phyloP scores from a whole-genome alignment of 805 yeast genomes.

The Myxozyma lipomycoides region DNA sequence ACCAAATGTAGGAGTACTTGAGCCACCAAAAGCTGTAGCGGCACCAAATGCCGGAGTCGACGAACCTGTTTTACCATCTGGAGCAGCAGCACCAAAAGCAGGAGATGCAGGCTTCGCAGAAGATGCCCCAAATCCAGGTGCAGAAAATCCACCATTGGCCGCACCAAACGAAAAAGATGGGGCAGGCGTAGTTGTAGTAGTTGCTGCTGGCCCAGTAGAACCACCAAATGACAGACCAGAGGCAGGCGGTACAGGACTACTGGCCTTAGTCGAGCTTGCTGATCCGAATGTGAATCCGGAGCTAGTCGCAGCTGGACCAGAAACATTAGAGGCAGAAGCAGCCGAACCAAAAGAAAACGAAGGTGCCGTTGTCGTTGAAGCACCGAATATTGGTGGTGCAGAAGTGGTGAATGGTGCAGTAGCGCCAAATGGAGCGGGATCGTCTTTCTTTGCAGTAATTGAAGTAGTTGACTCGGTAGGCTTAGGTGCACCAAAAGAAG shows the following conservation, averaged over 20 bases:
- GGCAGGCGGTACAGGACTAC: not conserved
- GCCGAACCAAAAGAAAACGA: not conserved
- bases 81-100: not conserved
- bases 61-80: not conserved
- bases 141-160: not conserved
- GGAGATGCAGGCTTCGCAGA: slow-evolving; percentile 2
- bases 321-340: not conserved
- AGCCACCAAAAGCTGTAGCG: not conserved
- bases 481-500: not conserved
- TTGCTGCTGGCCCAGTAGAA: not conserved
- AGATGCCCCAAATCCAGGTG: not conserved
- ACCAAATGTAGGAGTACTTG: not conserved
- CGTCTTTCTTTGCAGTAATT: not conserved
- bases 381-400: not conserved
- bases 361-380: not conserved
- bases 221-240: not conserved
- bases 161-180: slow-evolving; percentile 4
- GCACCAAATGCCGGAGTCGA: not conserved
- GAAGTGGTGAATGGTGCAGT: not conserved
- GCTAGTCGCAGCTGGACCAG: not conserved
- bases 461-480: not conserved
- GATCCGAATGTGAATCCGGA: not conserved
- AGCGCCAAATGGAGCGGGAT: no score
- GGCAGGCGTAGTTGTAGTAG: not conserved
- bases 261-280: not conserved